These are phyloP conservation scores for Tulasnella sp. DNA, from an alignment of 768 basidiomycete genomes.

Conservation along the genomic window DNA sequence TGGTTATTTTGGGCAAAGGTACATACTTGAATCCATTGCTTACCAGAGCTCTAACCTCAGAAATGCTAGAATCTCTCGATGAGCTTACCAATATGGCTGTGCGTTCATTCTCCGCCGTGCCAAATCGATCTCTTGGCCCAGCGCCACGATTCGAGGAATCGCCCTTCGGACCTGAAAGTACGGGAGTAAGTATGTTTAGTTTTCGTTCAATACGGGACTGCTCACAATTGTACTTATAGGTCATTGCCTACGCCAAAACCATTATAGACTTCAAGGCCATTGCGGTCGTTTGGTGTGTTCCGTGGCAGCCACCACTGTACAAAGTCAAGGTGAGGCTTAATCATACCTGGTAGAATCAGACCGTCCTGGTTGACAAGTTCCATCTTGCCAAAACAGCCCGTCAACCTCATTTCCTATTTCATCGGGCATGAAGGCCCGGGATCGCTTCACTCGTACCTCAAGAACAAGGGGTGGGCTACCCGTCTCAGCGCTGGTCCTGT, in stretches of 20 bases:
- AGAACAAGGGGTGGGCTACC: constrained; percentile 78
- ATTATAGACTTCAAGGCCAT: constrained; percentile 77
- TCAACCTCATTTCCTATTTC: constrained; percentile 63
- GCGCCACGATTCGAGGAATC: constrained; percentile 46
- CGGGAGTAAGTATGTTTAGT: constrained; percentile 41
- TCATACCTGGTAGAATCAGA: constrained; percentile 18
- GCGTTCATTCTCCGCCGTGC: constrained; percentile 58
- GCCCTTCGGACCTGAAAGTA: constrained; percentile 61
- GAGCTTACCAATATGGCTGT: constrained; percentile 53
- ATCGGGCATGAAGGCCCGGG: constrained; percentile 90
- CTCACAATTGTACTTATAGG: constrained; percentile 11
- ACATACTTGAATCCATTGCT: constrained; percentile 4
- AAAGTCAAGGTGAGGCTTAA: constrained; percentile 11
- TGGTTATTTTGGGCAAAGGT: constrained; percentile 77
- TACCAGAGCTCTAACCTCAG: not conserved
- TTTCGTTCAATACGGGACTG: not conserved
- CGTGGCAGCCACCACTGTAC: constrained; percentile 15
- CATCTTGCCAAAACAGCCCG: constrained; percentile 47
- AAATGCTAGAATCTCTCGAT: constrained; percentile 54
- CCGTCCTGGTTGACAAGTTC: constrained; percentile 50
- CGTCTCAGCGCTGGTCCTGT: constrained; percentile 58
- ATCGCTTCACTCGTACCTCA: constrained; percentile 82
- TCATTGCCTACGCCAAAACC: constrained; percentile 59
- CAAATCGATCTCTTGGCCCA: constrained; percentile 39
- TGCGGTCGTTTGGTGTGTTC: constrained; percentile 49